These are phyloP conservation scores for Psidium friedrichsthalianum DNA, from an alignment of 345 rosid species.

Conservation along the genomic window DNA sequence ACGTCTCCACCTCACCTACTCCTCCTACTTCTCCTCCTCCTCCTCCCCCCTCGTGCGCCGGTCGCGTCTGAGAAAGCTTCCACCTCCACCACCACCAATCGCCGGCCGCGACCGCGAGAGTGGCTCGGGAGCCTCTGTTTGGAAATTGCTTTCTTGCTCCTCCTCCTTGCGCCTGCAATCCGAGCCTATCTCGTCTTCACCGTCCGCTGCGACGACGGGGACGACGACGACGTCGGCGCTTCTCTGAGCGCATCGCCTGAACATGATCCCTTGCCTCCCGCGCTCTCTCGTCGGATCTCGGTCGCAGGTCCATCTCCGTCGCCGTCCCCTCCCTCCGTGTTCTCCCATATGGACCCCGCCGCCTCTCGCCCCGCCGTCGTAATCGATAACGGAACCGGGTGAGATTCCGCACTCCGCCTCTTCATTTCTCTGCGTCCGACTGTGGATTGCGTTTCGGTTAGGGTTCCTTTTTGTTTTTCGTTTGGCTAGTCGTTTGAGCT, in stretches of 20 bases:
- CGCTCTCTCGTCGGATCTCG: conserved; percentile 36
- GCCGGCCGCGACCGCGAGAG: not conserved
- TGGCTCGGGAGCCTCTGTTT: not conserved
- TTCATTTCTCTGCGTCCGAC: not conserved
- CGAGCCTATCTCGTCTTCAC: conserved; percentile 16
- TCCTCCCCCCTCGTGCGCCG: not conserved
- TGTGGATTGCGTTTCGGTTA: not conserved
- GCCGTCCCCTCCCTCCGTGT: not conserved
- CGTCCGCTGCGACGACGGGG: not conserved
- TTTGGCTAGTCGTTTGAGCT: not conserved
- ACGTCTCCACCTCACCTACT: not conserved
- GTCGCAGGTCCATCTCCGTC: conserved; percentile 35
- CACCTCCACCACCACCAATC: not conserved
- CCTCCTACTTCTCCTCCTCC: not conserved
- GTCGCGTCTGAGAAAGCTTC: not conserved
- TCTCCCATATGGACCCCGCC: conserved; percentile 59
- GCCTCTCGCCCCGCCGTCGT: conserved; percentile 91
- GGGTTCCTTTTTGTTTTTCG: not conserved
- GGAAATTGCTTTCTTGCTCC: conserved; percentile 22
- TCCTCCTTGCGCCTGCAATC: conserved; percentile 26
- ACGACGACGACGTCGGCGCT: conserved; percentile 8
- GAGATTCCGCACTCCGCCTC: not conserved
- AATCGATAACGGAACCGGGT: conserved; percentile 99
- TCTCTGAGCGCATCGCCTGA: conserved; percentile 21
- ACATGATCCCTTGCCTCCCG: conserved; percentile 32